A percentile compares a stretch with the other conserved stretches of the same genome.
phyloP scores from a whole-genome alignment of 768 basidiomycete species.

The Cystofilobasidium capitatum region DNA sequence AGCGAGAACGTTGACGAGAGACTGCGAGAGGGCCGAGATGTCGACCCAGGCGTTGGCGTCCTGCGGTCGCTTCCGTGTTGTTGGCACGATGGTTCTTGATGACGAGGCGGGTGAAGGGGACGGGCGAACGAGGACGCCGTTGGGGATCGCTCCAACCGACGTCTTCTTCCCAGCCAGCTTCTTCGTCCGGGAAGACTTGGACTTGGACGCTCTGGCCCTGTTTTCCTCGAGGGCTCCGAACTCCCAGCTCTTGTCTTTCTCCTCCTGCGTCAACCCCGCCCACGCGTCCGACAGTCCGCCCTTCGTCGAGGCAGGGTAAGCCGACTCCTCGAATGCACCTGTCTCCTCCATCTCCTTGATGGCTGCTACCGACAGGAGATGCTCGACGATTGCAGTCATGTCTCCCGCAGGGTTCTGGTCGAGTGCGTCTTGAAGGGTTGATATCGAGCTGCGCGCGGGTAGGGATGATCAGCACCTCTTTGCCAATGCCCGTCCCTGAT shows the following conservation, averaged over 20 bases:
- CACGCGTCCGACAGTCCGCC: neutral
- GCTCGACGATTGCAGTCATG: slow-evolving; percentile 18
- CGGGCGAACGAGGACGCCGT: neutral
- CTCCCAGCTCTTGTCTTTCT: slow-evolving; percentile 14
- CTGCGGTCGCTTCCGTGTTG: neutral
- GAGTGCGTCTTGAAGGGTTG: neutral
- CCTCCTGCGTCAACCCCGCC: slow-evolving; percentile 13
- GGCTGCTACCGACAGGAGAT: slow-evolving; percentile 19
- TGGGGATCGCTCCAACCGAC: neutral
- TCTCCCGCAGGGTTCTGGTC: slow-evolving; percentile 6
- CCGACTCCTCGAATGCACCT: neutral
- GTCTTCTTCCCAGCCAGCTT: slow-evolving; percentile 1
- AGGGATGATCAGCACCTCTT: neutral
- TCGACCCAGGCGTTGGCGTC: slow-evolving; percentile 15
- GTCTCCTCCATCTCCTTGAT: slow-evolving; percentile 22
- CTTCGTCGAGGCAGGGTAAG: neutral
- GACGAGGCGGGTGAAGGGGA: neutral
- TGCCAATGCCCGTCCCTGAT: neutral
- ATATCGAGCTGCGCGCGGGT: neutral
- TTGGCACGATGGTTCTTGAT: too few relatives aligned
- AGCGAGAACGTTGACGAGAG: slow-evolving; percentile 7
- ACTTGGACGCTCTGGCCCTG: neutral
- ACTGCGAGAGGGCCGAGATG: neutral
- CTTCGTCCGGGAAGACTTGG: neutral
- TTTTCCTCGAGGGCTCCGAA: neutral